Base-by-base conservation (phyloP, 371 early-diverging fungal species). In the Mucor saturninus region DNA sequence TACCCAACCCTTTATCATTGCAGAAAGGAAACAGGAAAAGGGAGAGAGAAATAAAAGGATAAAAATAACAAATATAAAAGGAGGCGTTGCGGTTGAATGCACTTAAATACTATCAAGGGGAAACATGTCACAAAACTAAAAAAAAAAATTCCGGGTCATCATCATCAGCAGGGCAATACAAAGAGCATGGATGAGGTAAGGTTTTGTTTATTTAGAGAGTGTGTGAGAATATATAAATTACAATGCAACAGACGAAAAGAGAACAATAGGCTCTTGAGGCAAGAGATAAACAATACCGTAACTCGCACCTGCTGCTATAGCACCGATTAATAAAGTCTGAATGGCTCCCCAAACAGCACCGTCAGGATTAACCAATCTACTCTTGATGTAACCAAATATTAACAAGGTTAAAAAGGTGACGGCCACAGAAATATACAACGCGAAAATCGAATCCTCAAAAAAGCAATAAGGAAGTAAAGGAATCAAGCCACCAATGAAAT, bases 401-500 rank as follows among this genome's bases (percentile, higher is more conserved):
- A 89, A 65, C 35, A 91, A 61, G 4, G 86, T 83, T 2, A 85
- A 46, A 5, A 83, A 68, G 1, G 91, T 90, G 6, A 86, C 74
- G 26, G 72, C 80, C 2, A 85, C 73, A 2, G 90, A 90, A 4
- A 85, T 68, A 55, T 69, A 73, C 30, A 90, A 65, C 5, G 87
- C 91, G 13, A 56, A 40, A 4, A 43, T 56, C 0, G 89, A 73
- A 14, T 79, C 59, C 1, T 80, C 72, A 32, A 86, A 62, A 31
- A 86, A 79, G 8, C 86, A 69, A 66, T 91, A 91, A 8, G 91
- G 91, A n/a, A 86, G 28, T 39, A 91, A 68, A 15, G 91, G 91
- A 21, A 91, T 81, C 43, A 90, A 59, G 15, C 91, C 91, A 49
- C 89, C 91, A 26, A 88, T 39, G 64, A 91, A 84, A 68, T 91